Evolutionary conservation across 2,329 filamentous ascomycete species (phyloP), one percentile per base, ranked within the genome.

Genomic region (Geosmithia morbida): DNA sequence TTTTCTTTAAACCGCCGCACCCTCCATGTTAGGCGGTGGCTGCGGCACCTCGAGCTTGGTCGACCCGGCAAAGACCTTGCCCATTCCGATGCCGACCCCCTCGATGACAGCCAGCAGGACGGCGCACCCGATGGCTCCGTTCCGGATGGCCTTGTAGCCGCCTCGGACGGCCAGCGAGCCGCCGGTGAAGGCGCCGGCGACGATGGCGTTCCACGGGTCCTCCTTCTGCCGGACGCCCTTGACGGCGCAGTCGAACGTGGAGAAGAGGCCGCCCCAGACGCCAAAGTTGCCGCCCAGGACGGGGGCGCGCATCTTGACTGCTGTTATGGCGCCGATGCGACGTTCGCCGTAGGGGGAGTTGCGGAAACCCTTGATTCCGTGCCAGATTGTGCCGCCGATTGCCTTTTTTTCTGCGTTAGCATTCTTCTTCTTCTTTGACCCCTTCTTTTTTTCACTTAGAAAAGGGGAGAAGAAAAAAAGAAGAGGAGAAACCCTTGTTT

Each of bases 231-330:
- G 74, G 48, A 90, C 71, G 49, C 90, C 90, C 75, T 97, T 98
- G 52, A 96, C 85, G 19, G 89, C 85, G 71, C 92, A 98, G 70
- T 98, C 92, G 61, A 90, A 97, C 51, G 87, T 94, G 57, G 82
- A 87, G 74, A 97, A 97, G 49, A 97, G 72, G 55, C 92, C 92
- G 62, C 92, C 90, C 90, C 92, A 97, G 49, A 94, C 87, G 58
- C 90, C 90, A 59, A 97, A 98, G 74, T 98, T 98, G 59, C 92
- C 92, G 60, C 92, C 92, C 44, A 97, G 77, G 33, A 97, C 90
- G 2, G 92, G 92, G 41, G 92, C 92, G 62, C 92, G 85, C 62
- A 92, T 89, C 75, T 98, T 98, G 69, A 98, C 88, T 51, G 92
- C 92, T 58, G 90, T 96, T 68, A 98, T 77, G 56, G 92, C 87